Evolutionary conservation across 2,329 filamentous ascomycete genomes (phyloP).

Genomic region (Graphilbum fragrans): DNA sequence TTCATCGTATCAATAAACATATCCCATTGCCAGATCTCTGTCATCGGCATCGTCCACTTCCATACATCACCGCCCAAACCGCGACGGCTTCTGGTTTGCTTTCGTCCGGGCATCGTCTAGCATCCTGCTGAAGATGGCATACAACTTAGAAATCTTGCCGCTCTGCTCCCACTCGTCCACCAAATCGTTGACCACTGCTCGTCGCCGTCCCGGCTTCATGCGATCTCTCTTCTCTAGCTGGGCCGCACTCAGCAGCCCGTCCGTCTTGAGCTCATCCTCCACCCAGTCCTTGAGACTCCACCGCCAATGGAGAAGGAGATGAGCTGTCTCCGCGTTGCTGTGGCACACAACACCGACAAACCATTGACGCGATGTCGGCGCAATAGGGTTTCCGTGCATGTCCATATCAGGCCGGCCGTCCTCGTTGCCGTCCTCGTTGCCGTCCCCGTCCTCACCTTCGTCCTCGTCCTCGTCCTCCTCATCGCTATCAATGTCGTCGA

Average conservation of each 20-base stretch:
- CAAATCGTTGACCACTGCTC: constrained; percentile 49
- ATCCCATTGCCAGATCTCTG: not conserved
- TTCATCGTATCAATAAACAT: too few relatives aligned
- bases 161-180: constrained; percentile 50
- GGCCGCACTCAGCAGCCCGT: constrained; percentile 44
- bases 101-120: constrained; percentile 44
- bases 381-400: constrained; percentile 24
- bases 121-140: constrained; percentile 51
- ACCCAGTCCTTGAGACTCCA: constrained; percentile 63
- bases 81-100: constrained; percentile 9
- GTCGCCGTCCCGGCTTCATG: constrained; percentile 46
- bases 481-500: constrained; percentile 47
- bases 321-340: constrained; percentile 52
- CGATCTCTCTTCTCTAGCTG: constrained; percentile 49
- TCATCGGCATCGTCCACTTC: not conserved
- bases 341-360: constrained; percentile 26
- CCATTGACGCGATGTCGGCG: constrained; percentile 26
- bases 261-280: constrained; percentile 42
- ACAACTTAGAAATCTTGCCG: constrained; percentile 49
- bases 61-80: constrained; percentile 5
- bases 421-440: constrained; percentile 19
- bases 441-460: constrained; percentile 22
- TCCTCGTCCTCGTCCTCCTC: constrained; percentile 23
- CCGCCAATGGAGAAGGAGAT: constrained; percentile 66
- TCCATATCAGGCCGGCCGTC: constrained; percentile 16